Evolutionary conservation across 2,329 filamentous ascomycete genomes (phyloP), one percentile per base, ranked within the genome.

Genomic region (Exophiala bonariae): DNA sequence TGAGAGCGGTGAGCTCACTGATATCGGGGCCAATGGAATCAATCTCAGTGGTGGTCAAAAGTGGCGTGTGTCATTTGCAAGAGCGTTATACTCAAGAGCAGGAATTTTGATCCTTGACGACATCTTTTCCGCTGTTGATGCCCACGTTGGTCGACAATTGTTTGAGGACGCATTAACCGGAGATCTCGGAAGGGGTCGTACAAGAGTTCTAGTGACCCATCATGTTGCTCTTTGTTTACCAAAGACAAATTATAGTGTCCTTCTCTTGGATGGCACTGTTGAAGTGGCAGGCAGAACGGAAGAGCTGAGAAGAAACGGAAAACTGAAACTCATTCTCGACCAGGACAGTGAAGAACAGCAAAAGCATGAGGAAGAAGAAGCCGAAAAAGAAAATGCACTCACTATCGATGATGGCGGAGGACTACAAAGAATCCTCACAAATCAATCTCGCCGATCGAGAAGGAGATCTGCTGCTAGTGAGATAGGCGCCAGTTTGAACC

Each of bases 11-110:
- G 87, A 93, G 58, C 68, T 80, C 37, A 95, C 89, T 0, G 86
- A 91, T 60, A 87, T 95, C 42, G 89, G 89, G 9, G 86, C 87
- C 2, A 91, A 92, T 52, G 89, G 89, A 5, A 87, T 93, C 58
- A 91, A 92, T 57, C 72, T 95, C 5, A 89, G 85, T 52, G 89
- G 89, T 53, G 89, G 89, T 0, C 89, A 95, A 66, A 83, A 87
- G 60, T 91, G 88, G 86, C 80, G 89, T 42, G 78, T 93, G 23
- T 88, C 86, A 0, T 82, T 95, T 57, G 89, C 88, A 2, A 76
- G 89, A 37, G 87, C 88, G 1, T 73, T 93, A 14, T 93, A 93
- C 65, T 91, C 87, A 2, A 77, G 87, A 11, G 87, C 86, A 1
- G 83, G 85, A 0, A 83, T 90, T 52, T 71, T 95, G 4, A 72